These are phyloP conservation scores for Tilletia horrida DNA, from an alignment of 1,284 basidiomycete species.

Conservation along the genomic window DNA sequence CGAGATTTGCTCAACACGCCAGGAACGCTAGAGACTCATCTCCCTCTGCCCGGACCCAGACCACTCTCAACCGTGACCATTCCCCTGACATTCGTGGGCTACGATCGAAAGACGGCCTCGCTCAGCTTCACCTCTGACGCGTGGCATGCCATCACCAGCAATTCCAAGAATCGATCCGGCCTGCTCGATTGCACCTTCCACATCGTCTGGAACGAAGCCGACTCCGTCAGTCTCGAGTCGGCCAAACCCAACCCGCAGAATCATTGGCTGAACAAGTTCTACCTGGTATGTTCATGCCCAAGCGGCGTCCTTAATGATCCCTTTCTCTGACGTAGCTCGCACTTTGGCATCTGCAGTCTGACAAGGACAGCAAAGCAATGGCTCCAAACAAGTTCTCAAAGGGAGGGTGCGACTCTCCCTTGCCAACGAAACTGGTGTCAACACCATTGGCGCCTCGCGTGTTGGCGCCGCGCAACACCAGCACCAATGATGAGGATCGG, in stretches of 20 bases:
- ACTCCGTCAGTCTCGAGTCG: constrained; percentile 27
- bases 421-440: constrained; percentile 1
- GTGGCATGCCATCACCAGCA: constrained; percentile 39
- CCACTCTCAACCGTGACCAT: constrained; percentile 34
- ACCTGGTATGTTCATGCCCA: constrained; percentile 21
- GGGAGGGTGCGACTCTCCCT: not conserved
- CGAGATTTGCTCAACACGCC: constrained; percentile 13
- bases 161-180: not conserved
- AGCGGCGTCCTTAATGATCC: too few species aligned
- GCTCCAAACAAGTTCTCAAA: not conserved
- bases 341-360: not conserved
- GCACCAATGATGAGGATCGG: not conserved
- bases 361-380: not conserved
- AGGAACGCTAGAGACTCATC: constrained; percentile 4
- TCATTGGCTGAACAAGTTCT: constrained; percentile 48
- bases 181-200: constrained; percentile 18
- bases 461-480: not conserved
- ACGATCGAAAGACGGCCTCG: constrained; percentile 32
- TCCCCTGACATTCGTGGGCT: constrained; percentile 37
- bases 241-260: constrained; percentile 44
- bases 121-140: constrained; percentile 39
- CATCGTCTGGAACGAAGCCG: constrained; percentile 12
- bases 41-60: constrained; percentile 5
- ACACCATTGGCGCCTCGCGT: constrained; percentile 11
- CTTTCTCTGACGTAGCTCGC: too few species aligned